A percentile compares a stretch with the other conserved stretches of the same genome.
Evolutionary conservation across 371 early-diverging fungal genomes (phyloP).

Genomic region (Mortierella sp.): DNA sequence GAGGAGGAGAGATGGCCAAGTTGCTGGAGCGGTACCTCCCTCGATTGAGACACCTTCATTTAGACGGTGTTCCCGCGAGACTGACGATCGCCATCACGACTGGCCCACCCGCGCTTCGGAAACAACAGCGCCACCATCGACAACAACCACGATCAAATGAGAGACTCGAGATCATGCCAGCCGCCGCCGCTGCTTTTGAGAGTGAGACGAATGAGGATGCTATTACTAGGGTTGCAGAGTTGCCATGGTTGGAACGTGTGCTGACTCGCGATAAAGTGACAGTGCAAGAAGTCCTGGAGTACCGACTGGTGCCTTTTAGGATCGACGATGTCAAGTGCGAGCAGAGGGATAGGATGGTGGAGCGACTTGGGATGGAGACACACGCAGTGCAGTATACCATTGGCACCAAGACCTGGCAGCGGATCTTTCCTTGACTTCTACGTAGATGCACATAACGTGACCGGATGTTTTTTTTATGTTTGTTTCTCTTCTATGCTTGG

Average conservation of each 20-base stretch:
- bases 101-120: background rate
- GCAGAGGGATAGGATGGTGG: background rate
- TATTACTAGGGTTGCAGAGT: background rate
- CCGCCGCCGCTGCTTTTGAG: background rate
- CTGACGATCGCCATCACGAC: slow-evolving; percentile 13
- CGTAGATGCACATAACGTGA: background rate
- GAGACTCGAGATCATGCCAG: too few species aligned
- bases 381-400: background rate
- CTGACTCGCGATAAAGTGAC: slow-evolving; percentile 6
- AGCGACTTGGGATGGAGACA: background rate
- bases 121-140: background rate
- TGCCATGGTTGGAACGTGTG: slow-evolving; percentile 1
- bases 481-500: background rate
- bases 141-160: background rate
- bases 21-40: slow-evolving; percentile 15
- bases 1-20: background rate
- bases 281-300: slow-evolving; percentile 3
- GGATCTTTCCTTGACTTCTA: background rate
- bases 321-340: background rate
- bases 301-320: background rate
- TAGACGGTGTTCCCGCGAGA: slow-evolving; percentile 18
- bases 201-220: background rate
- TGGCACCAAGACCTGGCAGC: background rate
- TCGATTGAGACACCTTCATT: slow-evolving; percentile 4
- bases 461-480: background rate